phyloP scores from a whole-genome alignment of 2,329 filamentous ascomycete species.

The Hymenoscyphus linearis region DNA sequence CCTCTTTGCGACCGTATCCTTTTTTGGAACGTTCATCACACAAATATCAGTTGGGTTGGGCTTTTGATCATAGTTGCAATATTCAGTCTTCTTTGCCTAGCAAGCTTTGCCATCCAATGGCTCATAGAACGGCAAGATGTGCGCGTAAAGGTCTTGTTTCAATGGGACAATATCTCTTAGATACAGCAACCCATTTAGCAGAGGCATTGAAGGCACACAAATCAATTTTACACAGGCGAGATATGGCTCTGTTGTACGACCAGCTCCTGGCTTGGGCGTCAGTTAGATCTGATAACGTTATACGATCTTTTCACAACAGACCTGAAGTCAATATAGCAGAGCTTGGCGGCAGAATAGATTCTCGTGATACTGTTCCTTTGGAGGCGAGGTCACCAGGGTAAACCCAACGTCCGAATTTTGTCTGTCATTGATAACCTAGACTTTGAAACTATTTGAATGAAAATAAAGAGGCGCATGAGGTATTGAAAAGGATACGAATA shows the following conservation, averaged over 20 bases:
- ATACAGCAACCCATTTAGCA: no score
- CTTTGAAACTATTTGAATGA: no score
- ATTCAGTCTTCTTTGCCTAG: not conserved
- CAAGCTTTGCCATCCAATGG: not conserved
- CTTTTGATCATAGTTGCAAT: not conserved
- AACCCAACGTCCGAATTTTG: no score
- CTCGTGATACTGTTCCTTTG: not conserved
- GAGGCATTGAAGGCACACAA: no score
- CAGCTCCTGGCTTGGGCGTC: not conserved
- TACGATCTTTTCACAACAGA: not conserved
- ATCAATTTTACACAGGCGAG: no score
- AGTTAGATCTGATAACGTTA: not conserved
- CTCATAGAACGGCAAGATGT: not conserved
- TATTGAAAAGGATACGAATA: no score
- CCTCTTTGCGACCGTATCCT: not conserved
- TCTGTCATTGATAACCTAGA: no score
- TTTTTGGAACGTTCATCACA: not conserved
- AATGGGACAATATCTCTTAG: not conserved
- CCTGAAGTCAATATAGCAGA: not conserved
- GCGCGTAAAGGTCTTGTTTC: not conserved
- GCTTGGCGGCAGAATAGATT: not conserved
- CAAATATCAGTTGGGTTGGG: conserved; percentile 1
- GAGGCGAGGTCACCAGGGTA: not conserved
- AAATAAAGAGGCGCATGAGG: no score
- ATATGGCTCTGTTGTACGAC: no score